Evolutionary conservation across 257 asterid genomes (phyloP).

Genomic region (Capsicum baccatum): DNA sequence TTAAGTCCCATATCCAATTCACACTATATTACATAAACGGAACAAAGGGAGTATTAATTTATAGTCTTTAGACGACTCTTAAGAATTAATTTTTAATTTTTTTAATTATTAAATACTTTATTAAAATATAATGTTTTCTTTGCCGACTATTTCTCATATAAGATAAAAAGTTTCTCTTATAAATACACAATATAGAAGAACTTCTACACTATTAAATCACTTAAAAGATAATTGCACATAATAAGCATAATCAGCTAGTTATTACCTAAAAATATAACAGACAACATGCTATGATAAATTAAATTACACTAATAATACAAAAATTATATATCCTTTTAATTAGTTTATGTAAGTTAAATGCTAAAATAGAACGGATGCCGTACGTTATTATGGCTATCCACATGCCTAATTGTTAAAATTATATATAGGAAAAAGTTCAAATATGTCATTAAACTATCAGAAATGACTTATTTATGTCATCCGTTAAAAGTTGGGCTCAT

Average conservation of each 20-base stretch:
- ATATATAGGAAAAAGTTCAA: no score
- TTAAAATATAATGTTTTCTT: background rate
- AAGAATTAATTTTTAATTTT: background rate
- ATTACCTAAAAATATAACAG: background rate
- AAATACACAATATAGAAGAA: background rate
- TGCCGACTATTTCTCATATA: background rate
- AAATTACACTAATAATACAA: background rate
- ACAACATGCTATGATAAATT: background rate
- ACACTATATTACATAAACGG: no score
- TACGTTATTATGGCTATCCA: background rate
- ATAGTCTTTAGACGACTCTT: background rate
- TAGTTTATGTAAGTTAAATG: no score
- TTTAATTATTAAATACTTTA: background rate
- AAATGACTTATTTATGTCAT: no score
- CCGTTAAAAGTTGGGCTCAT: no score
- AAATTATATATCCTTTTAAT: no score
- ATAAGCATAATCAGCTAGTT: no score
- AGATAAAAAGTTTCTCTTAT: background rate
- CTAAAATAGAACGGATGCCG: background rate
- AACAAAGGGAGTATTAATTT: no score
- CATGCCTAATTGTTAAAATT: background rate
- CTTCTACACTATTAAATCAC: no score
- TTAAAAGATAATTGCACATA: no score
- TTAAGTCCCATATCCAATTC: no score
- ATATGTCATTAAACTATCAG: no score